Evolutionary conservation across 2,329 filamentous ascomycete genomes (phyloP).

Genomic region (Cordyceps cicadae): DNA sequence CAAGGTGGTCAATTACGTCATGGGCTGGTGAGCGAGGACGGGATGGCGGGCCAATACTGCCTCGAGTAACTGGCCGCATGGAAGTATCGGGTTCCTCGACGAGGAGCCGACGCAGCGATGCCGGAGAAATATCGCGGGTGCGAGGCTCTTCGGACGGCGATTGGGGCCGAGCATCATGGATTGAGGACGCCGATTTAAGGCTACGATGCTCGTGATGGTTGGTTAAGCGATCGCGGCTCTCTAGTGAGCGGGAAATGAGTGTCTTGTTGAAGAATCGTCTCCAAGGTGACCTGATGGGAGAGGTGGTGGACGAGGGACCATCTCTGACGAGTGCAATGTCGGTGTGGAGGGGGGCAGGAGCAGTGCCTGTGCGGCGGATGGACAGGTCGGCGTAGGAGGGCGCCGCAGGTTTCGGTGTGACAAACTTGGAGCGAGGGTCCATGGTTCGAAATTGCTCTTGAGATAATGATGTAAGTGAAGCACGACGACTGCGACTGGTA

Average conservation of each 20-base stretch:
- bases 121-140: slow-evolving; percentile 46
- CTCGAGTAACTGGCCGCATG: neutral
- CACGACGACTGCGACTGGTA: slow-evolving; percentile 50
- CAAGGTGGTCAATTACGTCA: slow-evolving; percentile 2
- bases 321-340: slow-evolving; percentile 28
- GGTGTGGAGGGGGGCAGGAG: slow-evolving; percentile 32
- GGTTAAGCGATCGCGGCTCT: neutral
- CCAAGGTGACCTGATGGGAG: slow-evolving; percentile 28
- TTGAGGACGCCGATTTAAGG: slow-evolving; percentile 19
- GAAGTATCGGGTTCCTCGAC: neutral
- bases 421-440: slow-evolving; percentile 69
- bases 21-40: neutral
- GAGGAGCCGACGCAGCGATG: slow-evolving; percentile 42
- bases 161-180: slow-evolving; percentile 18
- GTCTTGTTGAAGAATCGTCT: slow-evolving; percentile 31
- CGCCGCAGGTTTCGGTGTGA: slow-evolving; percentile 51
- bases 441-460: slow-evolving; percentile 60
- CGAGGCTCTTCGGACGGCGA: slow-evolving; percentile 32
- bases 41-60: neutral
- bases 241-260: neutral
- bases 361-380: slow-evolving; percentile 24
- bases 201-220: slow-evolving; percentile 21
- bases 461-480: slow-evolving; percentile 54
- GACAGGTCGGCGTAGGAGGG: slow-evolving; percentile 16
- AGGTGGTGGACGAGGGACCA: slow-evolving; percentile 27